Percentiles rank a stretch among this genome's conserved stretches.
Evolutionary conservation across 768 basidiomycete species (phyloP).

Genomic region (Serendipita indica): DNA sequence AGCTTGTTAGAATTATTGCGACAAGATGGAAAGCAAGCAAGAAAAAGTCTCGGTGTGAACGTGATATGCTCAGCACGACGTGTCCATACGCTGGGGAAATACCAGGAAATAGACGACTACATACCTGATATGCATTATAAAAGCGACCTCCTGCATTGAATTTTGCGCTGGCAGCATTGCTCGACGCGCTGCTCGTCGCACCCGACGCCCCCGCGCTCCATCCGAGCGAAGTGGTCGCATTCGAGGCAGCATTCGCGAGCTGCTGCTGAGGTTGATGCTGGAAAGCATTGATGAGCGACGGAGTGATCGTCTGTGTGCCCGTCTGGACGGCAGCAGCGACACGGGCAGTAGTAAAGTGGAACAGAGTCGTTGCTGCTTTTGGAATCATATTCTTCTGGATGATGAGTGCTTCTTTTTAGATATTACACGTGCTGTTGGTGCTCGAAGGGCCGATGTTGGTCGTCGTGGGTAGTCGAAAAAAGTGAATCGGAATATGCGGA

Average conservation of each 20-base stretch:
- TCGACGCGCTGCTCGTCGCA: not conserved
- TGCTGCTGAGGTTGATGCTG: conserved; percentile 35
- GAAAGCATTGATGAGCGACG: conserved; percentile 45
- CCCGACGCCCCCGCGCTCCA: conserved; percentile 37
- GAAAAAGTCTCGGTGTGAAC: conserved; percentile 10
- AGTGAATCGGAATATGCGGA: too few species aligned
- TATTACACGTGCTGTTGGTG: not conserved
- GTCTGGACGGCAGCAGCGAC: conserved; percentile 60
- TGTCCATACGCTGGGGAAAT: conserved; percentile 9
- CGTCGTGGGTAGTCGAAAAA: not conserved
- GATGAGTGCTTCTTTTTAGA: not conserved
- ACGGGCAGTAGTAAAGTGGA: conserved; percentile 60
- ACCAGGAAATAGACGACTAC: conserved; percentile 18
- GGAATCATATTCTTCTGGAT: conserved; percentile 72
- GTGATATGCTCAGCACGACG: not conserved
- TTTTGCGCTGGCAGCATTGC: conserved; percentile 50
- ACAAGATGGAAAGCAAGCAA: not conserved
- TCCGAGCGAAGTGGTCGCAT: conserved; percentile 32
- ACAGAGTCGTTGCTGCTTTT: conserved; percentile 63
- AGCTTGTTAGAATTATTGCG: conserved; percentile 33
- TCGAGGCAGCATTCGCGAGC: conserved; percentile 29
- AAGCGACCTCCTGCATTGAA: conserved; percentile 58
- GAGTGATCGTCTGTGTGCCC: conserved; percentile 33
- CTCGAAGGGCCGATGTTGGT: not conserved
- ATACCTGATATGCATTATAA: conserved; percentile 51